phyloP scores from a whole-genome alignment of 2,329 filamentous ascomycete genomes.

The Diaporthe citriasiana region DNA sequence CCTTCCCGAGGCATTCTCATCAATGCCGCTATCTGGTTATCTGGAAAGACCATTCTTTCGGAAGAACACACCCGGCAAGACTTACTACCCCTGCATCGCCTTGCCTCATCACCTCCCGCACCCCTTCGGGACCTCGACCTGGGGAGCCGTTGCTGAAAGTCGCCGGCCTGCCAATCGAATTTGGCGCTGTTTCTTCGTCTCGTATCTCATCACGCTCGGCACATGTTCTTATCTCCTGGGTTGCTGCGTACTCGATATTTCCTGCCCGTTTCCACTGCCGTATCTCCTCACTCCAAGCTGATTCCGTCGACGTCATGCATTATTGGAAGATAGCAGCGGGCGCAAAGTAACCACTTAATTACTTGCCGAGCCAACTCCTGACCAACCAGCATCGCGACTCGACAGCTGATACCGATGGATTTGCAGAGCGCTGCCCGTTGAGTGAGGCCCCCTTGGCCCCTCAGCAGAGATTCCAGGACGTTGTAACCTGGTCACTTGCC shows the following conservation, averaged over 20 bases:
- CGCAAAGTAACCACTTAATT: not conserved
- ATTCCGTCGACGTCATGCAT: slow-evolving; percentile 11
- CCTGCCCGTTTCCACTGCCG: slow-evolving; percentile 10
- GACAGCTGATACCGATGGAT: not conserved
- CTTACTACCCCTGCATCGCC: not conserved
- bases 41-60: not conserved
- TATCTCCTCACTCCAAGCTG: slow-evolving; percentile 15
- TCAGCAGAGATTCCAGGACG: not conserved
- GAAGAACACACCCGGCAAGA: slow-evolving; percentile 21
- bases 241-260: not conserved
- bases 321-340: slow-evolving; percentile 5
- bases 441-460: not conserved
- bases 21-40: not conserved
- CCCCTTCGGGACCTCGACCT: not conserved
- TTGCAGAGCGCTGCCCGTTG: not conserved
- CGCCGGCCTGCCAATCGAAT: slow-evolving; percentile 3
- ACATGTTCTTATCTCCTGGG: slow-evolving; percentile 25
- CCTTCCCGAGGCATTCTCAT: not conserved
- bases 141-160: not conserved
- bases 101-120: not conserved
- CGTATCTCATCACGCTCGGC: not conserved
- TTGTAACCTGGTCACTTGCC: not conserved
- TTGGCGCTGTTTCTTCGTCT: not conserved
- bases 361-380: slow-evolving; percentile 15
- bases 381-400: not conserved